These are phyloP conservation scores for Exsudoporus floridanus DNA, from an alignment of 1,284 basidiomycete species.

Conservation along the genomic window DNA sequence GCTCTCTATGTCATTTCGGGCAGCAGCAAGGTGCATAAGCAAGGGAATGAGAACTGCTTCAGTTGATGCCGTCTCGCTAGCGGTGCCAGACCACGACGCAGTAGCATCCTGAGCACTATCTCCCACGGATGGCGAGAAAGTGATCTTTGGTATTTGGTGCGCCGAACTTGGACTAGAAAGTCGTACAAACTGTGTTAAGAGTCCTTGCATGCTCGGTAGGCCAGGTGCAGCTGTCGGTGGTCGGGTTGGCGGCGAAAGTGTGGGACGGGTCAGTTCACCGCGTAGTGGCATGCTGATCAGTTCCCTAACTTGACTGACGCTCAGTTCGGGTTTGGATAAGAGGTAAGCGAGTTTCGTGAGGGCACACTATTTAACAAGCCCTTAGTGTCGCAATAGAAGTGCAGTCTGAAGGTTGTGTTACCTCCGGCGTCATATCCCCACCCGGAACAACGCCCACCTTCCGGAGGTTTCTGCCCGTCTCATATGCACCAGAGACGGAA, in stretches of 20 bases:
- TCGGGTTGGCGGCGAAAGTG: slow-evolving; percentile 40
- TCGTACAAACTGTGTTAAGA: slow-evolving; percentile 66
- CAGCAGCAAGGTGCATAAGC: slow-evolving; percentile 74
- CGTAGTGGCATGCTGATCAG: slow-evolving; percentile 81
- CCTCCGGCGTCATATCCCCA: slow-evolving; percentile 93
- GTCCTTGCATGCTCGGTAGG: slow-evolving; percentile 58
- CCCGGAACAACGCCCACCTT: slow-evolving; percentile 76
- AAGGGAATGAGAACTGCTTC: slow-evolving; percentile 72
- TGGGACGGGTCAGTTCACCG: slow-evolving; percentile 76
- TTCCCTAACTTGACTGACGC: slow-evolving; percentile 64
- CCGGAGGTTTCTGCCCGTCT: slow-evolving; percentile 75
- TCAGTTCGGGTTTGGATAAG: slow-evolving; percentile 80
- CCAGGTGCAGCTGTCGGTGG: slow-evolving; percentile 49
- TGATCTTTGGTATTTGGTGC: slow-evolving; percentile 43
- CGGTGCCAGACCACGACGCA: slow-evolving; percentile 76
- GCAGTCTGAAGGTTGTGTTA: slow-evolving; percentile 30
- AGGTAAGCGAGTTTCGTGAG: slow-evolving; percentile 88
- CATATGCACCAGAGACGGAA: slow-evolving; percentile 77
- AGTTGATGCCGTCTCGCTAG: slow-evolving; percentile 64
- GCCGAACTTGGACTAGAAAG: slow-evolving; percentile 47
- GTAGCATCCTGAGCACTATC: slow-evolving; percentile 48
- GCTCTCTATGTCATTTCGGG: slow-evolving; percentile 61
- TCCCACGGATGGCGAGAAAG: slow-evolving; percentile 41
- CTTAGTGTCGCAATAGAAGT: slow-evolving; percentile 5
- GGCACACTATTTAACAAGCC: slow-evolving; percentile 59